Conservation (phyloP, 768 basidiomycete species). For the Tylopilus cervinicoccineus region DNA sequence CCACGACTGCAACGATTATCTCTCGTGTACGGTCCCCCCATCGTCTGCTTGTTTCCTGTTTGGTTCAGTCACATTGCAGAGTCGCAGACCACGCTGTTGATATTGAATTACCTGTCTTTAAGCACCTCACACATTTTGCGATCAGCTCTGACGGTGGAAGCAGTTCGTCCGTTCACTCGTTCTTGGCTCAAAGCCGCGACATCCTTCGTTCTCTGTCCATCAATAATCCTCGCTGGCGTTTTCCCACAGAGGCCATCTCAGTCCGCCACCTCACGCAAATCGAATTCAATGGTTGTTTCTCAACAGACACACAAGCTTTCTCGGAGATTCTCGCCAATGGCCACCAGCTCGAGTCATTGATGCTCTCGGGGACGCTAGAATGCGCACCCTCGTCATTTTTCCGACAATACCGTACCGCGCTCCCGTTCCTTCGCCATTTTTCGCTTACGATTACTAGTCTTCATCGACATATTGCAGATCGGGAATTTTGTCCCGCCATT, state of each 20-base stretch:
- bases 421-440: constrained; percentile 67
- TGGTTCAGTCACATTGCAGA: constrained; percentile 10
- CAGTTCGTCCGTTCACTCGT: constrained; percentile 37
- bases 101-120: constrained; percentile 45
- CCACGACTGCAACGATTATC: constrained; percentile 56
- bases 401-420: constrained; percentile 35
- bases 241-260: constrained; percentile 50
- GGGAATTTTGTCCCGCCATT: constrained; percentile 66
- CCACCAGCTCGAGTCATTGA: constrained; percentile 59
- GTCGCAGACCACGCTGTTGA: constrained; percentile 41
- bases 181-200: constrained; percentile 50
- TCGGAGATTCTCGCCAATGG: constrained; percentile 58
- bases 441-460: constrained; percentile 47
- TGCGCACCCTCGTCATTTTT: constrained; percentile 50
- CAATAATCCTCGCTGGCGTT: constrained; percentile 52
- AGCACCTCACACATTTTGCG: constrained; percentile 56
- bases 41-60: neutral
- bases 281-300: constrained; percentile 56
- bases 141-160: constrained; percentile 46
- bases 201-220: constrained; percentile 53
- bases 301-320: constrained; percentile 46
- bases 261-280: constrained; percentile 63
- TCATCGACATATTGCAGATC: constrained; percentile 44
- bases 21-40: constrained; percentile 39
- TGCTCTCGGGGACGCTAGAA: constrained; percentile 52